Conservation (phyloP, 2,329 filamentous ascomycete genomes). For the Boeremia exigua region DNA sequence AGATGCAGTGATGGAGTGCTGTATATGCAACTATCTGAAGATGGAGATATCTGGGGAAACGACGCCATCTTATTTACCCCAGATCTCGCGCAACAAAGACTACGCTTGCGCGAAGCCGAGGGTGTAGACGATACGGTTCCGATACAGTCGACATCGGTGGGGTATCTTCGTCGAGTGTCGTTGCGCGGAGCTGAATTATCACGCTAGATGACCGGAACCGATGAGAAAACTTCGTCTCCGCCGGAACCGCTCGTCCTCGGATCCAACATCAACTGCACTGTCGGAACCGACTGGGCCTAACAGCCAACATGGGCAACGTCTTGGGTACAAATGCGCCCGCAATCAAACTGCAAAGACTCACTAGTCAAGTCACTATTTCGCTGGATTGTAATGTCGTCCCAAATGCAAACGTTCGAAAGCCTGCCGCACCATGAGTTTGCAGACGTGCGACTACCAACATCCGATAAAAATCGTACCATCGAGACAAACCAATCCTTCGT, state of each 20-base stretch:
- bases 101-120: background rate
- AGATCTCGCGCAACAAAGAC: slow-evolving; percentile 74
- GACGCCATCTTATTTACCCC: slow-evolving; percentile 67
- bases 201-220: background rate
- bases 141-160: background rate
- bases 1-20: too few relatives aligned
- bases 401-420: background rate
- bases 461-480: background rate
- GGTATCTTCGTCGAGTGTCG: background rate
- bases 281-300: background rate
- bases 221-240: background rate
- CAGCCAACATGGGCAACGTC: background rate
- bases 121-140: background rate
- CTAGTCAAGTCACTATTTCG: background rate
- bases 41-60: slow-evolving; percentile 13
- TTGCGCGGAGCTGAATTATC: background rate
- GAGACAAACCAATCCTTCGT: slow-evolving; percentile 13
- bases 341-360: background rate
- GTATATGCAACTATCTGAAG: background rate
- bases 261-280: background rate
- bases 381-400: background rate
- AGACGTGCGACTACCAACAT: too few relatives aligned
- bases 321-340: background rate
- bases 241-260: background rate
- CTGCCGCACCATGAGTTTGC: too few relatives aligned